These are phyloP conservation scores for Plasmodium yoelii DNA, from an alignment of 169 alveolate genomes.

Conservation along the genomic window DNA sequence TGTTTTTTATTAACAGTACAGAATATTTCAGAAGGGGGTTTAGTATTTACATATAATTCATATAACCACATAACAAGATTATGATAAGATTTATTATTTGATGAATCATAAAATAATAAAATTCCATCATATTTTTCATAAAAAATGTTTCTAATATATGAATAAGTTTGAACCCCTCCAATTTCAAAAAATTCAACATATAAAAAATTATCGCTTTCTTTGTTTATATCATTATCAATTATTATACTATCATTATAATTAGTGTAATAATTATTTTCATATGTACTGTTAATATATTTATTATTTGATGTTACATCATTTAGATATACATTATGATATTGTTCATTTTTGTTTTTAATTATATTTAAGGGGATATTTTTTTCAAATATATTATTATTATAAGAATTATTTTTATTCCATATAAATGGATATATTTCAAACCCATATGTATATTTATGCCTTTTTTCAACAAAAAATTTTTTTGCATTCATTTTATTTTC, in stretches of 20 bases:
- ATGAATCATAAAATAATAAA: slow-evolving; percentile 55
- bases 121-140: slow-evolving; percentile 70
- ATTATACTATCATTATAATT: not conserved
- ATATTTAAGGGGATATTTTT: slow-evolving; percentile 55
- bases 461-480: slow-evolving; percentile 33
- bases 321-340: not conserved
- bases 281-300: not conserved
- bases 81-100: slow-evolving; percentile 70
- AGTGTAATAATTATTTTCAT: not conserved
- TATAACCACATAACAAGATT: slow-evolving; percentile 63
- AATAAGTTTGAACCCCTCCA: slow-evolving; percentile 65
- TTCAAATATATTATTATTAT: slow-evolving; percentile 52
- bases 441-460: slow-evolving; percentile 69
- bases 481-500: slow-evolving; percentile 49
- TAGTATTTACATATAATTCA: slow-evolving; percentile 47
- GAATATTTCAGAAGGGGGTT: slow-evolving; percentile 60
- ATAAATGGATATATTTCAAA: slow-evolving; percentile 53
- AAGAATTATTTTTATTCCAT: slow-evolving; percentile 48
- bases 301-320: not conserved
- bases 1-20: slow-evolving; percentile 22
- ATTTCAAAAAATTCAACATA: slow-evolving; percentile 69
- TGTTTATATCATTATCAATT: not conserved
- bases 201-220: not conserved
- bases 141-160: slow-evolving; percentile 65
- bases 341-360: not conserved